Evolutionary conservation across 139 green algal genomes (phyloP), one percentile per base, ranked within the genome.

Genomic region (Chlorella ohadii): DNA sequence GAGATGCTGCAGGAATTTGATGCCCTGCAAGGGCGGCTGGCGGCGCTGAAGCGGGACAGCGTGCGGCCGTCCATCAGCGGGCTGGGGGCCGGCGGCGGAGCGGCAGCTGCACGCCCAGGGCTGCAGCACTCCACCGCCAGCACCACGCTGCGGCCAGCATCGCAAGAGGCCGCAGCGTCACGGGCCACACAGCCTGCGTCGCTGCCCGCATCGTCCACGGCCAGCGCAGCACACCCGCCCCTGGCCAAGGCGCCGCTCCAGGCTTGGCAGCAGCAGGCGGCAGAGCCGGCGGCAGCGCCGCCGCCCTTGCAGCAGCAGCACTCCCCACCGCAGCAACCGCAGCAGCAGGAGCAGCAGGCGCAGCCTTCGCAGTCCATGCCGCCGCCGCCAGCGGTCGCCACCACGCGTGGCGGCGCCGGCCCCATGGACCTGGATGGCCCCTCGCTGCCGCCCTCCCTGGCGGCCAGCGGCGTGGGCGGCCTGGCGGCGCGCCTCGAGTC

Each of bases 1-100:
- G 77, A 86, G 2, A 88, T 91, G 88, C 78, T 91, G 61, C 81
- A 88, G 19, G 72, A 91, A 83, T 87, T 88, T 66, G 84, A 85
- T 23, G 28, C 39, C 33, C 74, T 92, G 36, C 77, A 89, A 61
- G 89, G 76, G 31, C 36, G 66, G 74, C 80, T 92, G 68, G 57
- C 83, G 47, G 47, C 84, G 6, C 41, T 92, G 17, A 91, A 91
- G 31, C 66, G 89, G 19, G 85, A 91, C 25, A 88, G 76, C 33
- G 25, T 88, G 19, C 80, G 87, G 3, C 75, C 81, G 23, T 83
- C 85, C 27, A 72, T 88, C 33, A 86, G 59, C 39, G 81, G 71
- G n/a, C 33, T 36, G 23, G 71, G 71, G 13, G 71, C 20, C 25
- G 39, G 25, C 31, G 44, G 27, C 16, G 28, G 57, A 7, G 28